These are phyloP conservation scores for Carpinus viminea DNA, from an alignment of 306 rosid species.

Conservation along the genomic window DNA sequence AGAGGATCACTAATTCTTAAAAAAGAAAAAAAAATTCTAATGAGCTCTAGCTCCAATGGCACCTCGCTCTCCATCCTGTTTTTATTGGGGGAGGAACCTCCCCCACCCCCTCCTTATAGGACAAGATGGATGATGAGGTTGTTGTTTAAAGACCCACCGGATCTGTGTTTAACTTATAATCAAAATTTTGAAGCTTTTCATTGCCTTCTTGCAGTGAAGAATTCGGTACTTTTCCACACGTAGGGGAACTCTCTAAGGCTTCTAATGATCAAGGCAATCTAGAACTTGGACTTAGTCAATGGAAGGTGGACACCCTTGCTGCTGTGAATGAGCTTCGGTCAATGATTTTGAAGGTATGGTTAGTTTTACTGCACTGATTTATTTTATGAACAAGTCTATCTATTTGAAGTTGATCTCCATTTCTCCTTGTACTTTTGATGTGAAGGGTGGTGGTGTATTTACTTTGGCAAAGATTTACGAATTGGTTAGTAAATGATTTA, in stretches of 20 bases:
- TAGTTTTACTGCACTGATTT: not conserved
- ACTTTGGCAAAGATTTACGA: constrained; percentile 74
- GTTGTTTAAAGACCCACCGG: not conserved
- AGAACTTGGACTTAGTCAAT: constrained; percentile 70
- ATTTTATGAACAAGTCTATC: constrained; percentile 17
- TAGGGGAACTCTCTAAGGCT: constrained; percentile 31
- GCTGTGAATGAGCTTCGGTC: constrained; percentile 64
- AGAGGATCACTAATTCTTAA: not conserved
- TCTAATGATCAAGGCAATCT: constrained; percentile 52
- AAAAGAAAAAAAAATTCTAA: not conserved
- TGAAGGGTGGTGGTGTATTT: constrained; percentile 77
- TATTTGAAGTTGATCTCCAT: constrained; percentile 20
- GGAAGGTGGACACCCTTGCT: constrained; percentile 66
- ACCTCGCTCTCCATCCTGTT: too few species aligned
- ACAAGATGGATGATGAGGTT: not conserved
- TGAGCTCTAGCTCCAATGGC: not conserved
- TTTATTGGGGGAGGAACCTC: not conserved
- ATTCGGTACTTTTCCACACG: constrained; percentile 38
- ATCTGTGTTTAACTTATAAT: not conserved
- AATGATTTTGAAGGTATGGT: constrained; percentile 65
- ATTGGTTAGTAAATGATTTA: constrained; percentile 54
- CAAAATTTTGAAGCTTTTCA: constrained; percentile 14
- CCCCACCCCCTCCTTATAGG: not conserved
- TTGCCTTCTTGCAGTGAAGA: constrained; percentile 57
- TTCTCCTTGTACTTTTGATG: constrained; percentile 19